Evolutionary conservation across 306 rosid species (phyloP).

Genomic region (Ormosia semicastrata): DNA sequence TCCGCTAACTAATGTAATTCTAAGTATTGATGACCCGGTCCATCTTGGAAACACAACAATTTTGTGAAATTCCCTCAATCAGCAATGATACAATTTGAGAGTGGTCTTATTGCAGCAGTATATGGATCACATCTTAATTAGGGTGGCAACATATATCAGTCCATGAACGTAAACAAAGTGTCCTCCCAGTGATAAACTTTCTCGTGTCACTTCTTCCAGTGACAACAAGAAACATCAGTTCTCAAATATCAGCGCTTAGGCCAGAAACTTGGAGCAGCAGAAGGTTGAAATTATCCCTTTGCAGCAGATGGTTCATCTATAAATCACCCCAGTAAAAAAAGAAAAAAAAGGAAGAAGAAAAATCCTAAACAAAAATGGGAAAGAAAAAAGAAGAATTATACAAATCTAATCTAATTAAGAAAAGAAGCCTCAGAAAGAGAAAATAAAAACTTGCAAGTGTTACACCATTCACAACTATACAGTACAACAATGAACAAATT

Average conservation of each 20-base stretch:
- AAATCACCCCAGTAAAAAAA: background rate
- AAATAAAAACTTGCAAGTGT: background rate
- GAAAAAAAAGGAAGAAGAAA: background rate
- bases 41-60: no score
- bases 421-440: background rate
- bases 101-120: background rate
- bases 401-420: background rate
- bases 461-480: constrained; percentile 20
- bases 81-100: background rate
- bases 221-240: background rate
- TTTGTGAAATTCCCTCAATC: background rate
- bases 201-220: background rate
- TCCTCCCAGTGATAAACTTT: background rate
- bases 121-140: background rate
- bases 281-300: background rate
- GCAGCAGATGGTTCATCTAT: background rate
- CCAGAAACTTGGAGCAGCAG: background rate
- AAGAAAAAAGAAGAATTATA: background rate
- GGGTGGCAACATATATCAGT: background rate
- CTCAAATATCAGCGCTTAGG: background rate
- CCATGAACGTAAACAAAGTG: background rate
- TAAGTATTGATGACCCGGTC: no score
- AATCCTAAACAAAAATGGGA: no score
- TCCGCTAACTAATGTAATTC: no score
- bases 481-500: constrained; percentile 3